These are phyloP conservation scores for Naganishia onofrii DNA, from an alignment of 768 basidiomycete genomes.

Conservation along the genomic window DNA sequence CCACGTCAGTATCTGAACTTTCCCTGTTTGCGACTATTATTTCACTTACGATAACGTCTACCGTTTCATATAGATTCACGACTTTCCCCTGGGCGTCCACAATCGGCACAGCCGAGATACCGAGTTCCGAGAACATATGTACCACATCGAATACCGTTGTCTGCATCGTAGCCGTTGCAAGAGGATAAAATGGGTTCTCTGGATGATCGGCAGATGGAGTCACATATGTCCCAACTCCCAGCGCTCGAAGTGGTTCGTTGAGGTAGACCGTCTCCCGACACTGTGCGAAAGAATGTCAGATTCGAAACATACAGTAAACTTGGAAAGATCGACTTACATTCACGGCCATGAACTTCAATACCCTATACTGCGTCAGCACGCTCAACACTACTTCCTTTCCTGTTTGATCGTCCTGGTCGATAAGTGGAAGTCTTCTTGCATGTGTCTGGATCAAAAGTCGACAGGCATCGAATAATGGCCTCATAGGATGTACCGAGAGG, in stretches of 20 bases:
- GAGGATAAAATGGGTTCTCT: slow-evolving; percentile 76
- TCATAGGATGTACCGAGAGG: slow-evolving; percentile 78
- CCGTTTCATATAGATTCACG: slow-evolving; percentile 94
- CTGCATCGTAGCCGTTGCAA: slow-evolving; percentile 82
- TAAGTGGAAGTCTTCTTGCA: slow-evolving; percentile 86
- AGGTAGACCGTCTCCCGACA: slow-evolving; percentile 80
- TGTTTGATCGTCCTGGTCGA: slow-evolving; percentile 88
- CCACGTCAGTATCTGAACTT: neutral
- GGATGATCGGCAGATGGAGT: slow-evolving; percentile 25
- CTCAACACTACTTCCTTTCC: slow-evolving; percentile 93
- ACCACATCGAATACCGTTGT: slow-evolving; percentile 97
- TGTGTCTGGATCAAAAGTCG: slow-evolving; percentile 89
- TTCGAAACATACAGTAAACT: slow-evolving; percentile 1
- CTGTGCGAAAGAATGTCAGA: slow-evolving; percentile 53
- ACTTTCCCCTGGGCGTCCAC: slow-evolving; percentile 84
- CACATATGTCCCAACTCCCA: slow-evolving; percentile 93
- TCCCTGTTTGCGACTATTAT: neutral
- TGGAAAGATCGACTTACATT: slow-evolving; percentile 63
- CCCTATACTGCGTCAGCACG: slow-evolving; percentile 93
- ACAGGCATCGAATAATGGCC: slow-evolving; percentile 84
- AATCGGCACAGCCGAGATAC: slow-evolving; percentile 96
- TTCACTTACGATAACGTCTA: slow-evolving; percentile 86
- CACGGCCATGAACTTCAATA: slow-evolving; percentile 96
- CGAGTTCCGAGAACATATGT: slow-evolving; percentile 93
- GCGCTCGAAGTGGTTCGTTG: slow-evolving; percentile 72